Evolutionary conservation across 352 stramenopile genomes (phyloP).

Genomic region (Pythium plurisporium): DNA sequence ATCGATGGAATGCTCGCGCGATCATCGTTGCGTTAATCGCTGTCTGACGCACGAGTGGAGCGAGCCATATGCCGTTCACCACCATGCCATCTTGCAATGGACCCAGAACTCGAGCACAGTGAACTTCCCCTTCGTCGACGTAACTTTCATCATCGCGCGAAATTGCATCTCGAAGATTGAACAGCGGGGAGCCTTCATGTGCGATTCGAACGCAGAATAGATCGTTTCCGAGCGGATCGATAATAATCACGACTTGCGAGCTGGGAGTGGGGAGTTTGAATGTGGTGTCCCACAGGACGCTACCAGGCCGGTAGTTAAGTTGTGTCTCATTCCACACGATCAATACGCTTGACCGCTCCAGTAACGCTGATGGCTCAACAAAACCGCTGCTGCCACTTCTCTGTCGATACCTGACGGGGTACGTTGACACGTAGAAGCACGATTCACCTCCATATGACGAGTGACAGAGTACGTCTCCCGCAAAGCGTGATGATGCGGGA

Average conservation of each 20-base stretch:
- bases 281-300: conserved; percentile 69
- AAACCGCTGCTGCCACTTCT: conserved; percentile 22
- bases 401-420: conserved; percentile 40
- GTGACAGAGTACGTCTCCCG: conserved; percentile 46
- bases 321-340: conserved; percentile 88
- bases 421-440: conserved; percentile 80
- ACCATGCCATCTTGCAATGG: conserved; percentile 83
- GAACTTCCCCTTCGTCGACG: conserved; percentile 76
- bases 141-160: conserved; percentile 71
- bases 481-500: conserved; percentile 10
- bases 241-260: conserved; percentile 74
- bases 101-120: conserved; percentile 74
- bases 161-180: conserved; percentile 69
- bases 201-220: conserved; percentile 82
- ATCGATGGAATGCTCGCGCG: conserved; percentile 63
- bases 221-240: conserved; percentile 80
- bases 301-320: conserved; percentile 76
- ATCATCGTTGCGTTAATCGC: conserved; percentile 77
- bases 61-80: conserved; percentile 76
- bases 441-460: conserved; percentile 73
- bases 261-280: conserved; percentile 75
- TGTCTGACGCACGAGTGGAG: conserved; percentile 75
- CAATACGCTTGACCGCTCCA: conserved; percentile 68
- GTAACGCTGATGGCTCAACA: conserved; percentile 26
- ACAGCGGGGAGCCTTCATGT: conserved; percentile 74